phyloP scores from a whole-genome alignment of 164 flowering plant species.

The Sedum album region DNA sequence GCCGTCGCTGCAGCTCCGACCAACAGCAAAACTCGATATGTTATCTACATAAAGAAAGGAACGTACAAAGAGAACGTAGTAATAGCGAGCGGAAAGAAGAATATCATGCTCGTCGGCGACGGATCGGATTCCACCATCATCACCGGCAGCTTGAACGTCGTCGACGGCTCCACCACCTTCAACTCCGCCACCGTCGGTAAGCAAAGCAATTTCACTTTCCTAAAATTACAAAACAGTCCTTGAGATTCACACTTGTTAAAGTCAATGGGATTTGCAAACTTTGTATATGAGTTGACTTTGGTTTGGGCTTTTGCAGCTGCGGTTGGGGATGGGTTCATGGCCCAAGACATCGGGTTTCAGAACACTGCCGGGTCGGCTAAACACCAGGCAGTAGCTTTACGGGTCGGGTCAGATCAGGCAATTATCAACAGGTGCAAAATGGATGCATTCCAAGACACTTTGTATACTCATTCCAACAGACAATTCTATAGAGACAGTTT shows the following conservation, averaged over 20 bases:
- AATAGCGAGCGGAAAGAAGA: slow-evolving; percentile 26
- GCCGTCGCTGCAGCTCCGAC: slow-evolving; percentile 29
- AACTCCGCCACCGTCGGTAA: slow-evolving; percentile 43
- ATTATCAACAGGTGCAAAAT: slow-evolving; percentile 40
- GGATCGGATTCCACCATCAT: slow-evolving; percentile 39
- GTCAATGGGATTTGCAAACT: background rate
- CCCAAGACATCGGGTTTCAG: slow-evolving; percentile 38
- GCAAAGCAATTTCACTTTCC: background rate
- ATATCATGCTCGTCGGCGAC: slow-evolving; percentile 38
- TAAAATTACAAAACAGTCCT: background rate
- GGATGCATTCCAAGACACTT: slow-evolving; percentile 47
- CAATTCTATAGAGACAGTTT: slow-evolving; percentile 35
- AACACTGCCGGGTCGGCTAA: slow-evolving; percentile 44
- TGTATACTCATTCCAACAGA: slow-evolving; percentile 39
- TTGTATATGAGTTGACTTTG: background rate
- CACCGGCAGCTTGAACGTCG: slow-evolving; percentile 36
- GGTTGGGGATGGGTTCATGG: slow-evolving; percentile 44
- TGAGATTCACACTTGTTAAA: background rate
- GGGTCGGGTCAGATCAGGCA: slow-evolving; percentile 33
- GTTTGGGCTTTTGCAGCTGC: slow-evolving; percentile 30
- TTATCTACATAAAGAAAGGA: slow-evolving; percentile 36
- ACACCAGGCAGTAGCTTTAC: slow-evolving; percentile 50
- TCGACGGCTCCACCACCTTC: slow-evolving; percentile 42
- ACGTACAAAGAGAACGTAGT: slow-evolving; percentile 31
- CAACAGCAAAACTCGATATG: slow-evolving; percentile 19